Percentiles rank a stretch among this genome's conserved stretches.
Conservation (phyloP, 2,329 filamentous ascomycete species). For the Pseudogymnoascus sp. region DNA sequence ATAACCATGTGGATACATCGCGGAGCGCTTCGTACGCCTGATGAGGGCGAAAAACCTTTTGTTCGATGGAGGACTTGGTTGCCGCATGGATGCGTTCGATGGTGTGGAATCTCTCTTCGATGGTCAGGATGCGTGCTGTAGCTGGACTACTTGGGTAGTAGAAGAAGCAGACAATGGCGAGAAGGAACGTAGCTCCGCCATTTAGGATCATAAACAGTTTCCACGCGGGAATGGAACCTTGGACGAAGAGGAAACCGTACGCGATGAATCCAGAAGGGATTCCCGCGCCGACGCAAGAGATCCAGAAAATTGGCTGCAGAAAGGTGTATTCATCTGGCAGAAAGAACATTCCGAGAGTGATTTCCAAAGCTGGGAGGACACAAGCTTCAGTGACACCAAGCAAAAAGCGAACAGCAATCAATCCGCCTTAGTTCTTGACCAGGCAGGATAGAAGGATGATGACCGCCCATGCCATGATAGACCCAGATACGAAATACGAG, state of each 20-base stretch:
- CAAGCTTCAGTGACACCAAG: slow-evolving; percentile 32
- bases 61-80: slow-evolving; percentile 49
- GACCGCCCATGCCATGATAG: slow-evolving; percentile 31
- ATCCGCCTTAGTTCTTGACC: slow-evolving; percentile 30
- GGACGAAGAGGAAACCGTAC: slow-evolving; percentile 35
- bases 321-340: slow-evolving; percentile 29
- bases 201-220: slow-evolving; percentile 36
- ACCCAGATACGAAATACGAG: slow-evolving; percentile 30
- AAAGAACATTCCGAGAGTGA: slow-evolving; percentile 37
- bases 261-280: slow-evolving; percentile 34
- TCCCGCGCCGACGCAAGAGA: slow-evolving; percentile 29
- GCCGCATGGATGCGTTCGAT: slow-evolving; percentile 42
- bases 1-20: slow-evolving; percentile 14
- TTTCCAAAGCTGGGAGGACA: slow-evolving; percentile 35
- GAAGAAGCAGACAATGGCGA: slow-evolving; percentile 31
- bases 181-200: slow-evolving; percentile 30
- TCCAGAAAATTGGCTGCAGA: slow-evolving; percentile 32
- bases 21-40: slow-evolving; percentile 42
- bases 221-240: slow-evolving; percentile 30
- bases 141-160: slow-evolving; percentile 43
- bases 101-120: slow-evolving; percentile 36
- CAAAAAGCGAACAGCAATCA: slow-evolving; percentile 32
- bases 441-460: slow-evolving; percentile 35
- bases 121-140: slow-evolving; percentile 33
- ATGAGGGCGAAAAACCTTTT: slow-evolving; percentile 39